phyloP scores from a whole-genome alignment of 129 eudicot species.

The Ambrosia trifida region DNA sequence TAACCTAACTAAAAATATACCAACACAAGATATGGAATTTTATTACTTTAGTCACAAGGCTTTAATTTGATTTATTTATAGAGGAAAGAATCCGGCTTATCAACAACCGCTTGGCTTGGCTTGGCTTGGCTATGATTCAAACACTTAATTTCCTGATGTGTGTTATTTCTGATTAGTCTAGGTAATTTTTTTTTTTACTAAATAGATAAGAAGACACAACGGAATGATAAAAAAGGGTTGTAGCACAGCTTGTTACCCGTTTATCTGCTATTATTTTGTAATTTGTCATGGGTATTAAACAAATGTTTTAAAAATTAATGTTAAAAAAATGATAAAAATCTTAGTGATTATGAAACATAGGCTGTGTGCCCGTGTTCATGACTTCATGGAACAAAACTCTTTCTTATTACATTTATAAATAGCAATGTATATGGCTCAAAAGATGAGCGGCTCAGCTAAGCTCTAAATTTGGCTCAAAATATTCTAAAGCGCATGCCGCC shows the following conservation, averaged over 20 bases:
- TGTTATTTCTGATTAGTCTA: not conserved
- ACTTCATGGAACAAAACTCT: too few species aligned
- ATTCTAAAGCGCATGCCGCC: slow-evolving; percentile 38
- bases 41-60: slow-evolving; percentile 31
- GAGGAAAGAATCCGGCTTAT: slow-evolving; percentile 24
- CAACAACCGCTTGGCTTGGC: slow-evolving; percentile 20
- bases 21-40: slow-evolving; percentile 18
- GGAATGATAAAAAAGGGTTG: not conserved
- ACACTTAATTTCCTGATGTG: not conserved
- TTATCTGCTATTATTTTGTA: too few species aligned
- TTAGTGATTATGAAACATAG: not conserved
- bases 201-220: not conserved
- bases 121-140: slow-evolving; percentile 21
- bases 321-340: not conserved
- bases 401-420: not conserved
- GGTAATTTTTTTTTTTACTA: not conserved
- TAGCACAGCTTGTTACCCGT: too few species aligned
- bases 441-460: slow-evolving; percentile 14
- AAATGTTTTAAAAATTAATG: too few species aligned
- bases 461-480: slow-evolving; percentile 25
- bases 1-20: slow-evolving; percentile 14
- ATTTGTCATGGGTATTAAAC: too few species aligned
- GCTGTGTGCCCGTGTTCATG: too few species aligned
- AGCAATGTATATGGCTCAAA: not conserved
- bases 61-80: slow-evolving; percentile 18